Evolutionary conservation across 805 yeast genomes (phyloP), one percentile per base, ranked within the genome.

Genomic region (Lipomyces spencermartinsiae): DNA sequence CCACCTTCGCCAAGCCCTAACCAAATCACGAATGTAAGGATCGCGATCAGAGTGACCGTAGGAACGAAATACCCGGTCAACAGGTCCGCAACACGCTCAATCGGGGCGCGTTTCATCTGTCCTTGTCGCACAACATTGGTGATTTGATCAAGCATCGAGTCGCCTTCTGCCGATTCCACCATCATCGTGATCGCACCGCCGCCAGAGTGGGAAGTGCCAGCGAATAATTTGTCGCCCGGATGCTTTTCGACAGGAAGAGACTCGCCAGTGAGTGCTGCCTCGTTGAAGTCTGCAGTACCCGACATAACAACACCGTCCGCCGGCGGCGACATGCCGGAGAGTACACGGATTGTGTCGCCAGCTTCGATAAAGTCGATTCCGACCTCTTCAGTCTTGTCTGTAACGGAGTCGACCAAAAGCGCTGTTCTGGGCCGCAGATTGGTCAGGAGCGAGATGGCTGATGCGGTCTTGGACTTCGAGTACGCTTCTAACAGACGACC

Each of bases 241-340:
- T 67, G 63, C 72, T 86, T 90, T 22, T 78, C 78, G 14, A 89
- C 87, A 1, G 93, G 91, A 16, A 80, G 76, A 0, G 80, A 72
- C 80, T 94, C 99, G 73, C 99, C 99, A 1, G 98, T 94, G 34
- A 94, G 82, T 3, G 97, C 88, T 35, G 93, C 86, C 80, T 94
- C 98, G 76, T 94, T 97, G 77, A 92, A 89, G 71, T 91, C 94
- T 67, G 94, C 85, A 19, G 80, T 81, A 2, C 98, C 98, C 6
- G 81, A 77, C 9, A 91, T 80, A 66, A 94, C 77, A 2, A 92
- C 82, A 33, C 90, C 86, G 78, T 94, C 99, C 0, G 94, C 93
- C 0, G 97, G 96, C 22, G 79, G 78, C 7, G 80, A 74, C 73
- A 75, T 75, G n/a, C 83, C 83, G 1, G 81, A 78, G 9, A 74